Conservation (phyloP, 2,329 filamentous ascomycete genomes). For the Emmonsia crescens region DNA sequence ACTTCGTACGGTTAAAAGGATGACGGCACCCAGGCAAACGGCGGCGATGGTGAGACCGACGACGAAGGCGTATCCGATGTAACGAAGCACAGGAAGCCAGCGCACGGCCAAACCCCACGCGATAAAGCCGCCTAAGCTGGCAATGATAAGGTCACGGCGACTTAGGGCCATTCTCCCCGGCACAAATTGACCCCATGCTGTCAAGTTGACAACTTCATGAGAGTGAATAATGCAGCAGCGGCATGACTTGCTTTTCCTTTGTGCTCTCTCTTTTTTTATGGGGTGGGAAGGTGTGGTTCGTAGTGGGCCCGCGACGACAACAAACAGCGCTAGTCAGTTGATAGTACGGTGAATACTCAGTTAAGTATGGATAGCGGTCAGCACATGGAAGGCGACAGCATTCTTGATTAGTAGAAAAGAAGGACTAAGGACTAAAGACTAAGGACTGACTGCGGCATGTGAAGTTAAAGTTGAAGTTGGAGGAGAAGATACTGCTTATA, state of each 20-base stretch:
- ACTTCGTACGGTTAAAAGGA: slow-evolving; percentile 46
- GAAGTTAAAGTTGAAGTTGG: neutral
- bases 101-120: slow-evolving; percentile 79
- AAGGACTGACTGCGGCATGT: neutral
- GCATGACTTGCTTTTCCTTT: neutral
- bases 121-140: slow-evolving; percentile 46
- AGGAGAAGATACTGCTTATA: neutral
- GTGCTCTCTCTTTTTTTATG: neutral
- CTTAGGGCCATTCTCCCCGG: slow-evolving; percentile 37
- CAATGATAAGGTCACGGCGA: slow-evolving; percentile 33
- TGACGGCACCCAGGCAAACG: slow-evolving; percentile 46
- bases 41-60: slow-evolving; percentile 51
- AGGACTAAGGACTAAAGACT: neutral
- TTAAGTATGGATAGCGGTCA: neutral
- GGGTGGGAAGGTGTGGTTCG: neutral
- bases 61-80: slow-evolving; percentile 73
- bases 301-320: neutral
- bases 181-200: slow-evolving; percentile 27
- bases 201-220: slow-evolving; percentile 6
- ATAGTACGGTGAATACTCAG: neutral
- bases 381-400: neutral
- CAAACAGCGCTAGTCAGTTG: neutral
- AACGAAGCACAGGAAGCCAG: slow-evolving; percentile 74
- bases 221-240: neutral
- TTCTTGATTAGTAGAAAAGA: neutral